Base-by-base conservation (phyloP, 208 protist genomes). In the Wallacemonas sp. region DNA sequence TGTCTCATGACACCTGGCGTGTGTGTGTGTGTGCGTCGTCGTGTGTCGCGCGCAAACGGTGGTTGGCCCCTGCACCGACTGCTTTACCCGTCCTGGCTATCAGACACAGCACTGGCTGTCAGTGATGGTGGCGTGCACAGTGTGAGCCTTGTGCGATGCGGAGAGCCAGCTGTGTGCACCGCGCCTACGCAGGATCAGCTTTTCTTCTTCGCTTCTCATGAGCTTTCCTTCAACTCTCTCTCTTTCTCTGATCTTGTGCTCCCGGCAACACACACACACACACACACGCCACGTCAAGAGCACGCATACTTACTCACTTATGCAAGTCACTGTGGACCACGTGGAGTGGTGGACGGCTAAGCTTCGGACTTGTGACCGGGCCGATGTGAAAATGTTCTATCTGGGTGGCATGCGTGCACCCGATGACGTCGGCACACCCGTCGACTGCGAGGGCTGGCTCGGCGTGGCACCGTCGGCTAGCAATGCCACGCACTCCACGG, bases 371-470 rank as follows among this genome's bases (percentile, higher is more conserved):
- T 88, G 78, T 54, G 82, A 87, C 15, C 73, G 71, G 42, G 82
- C 80, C 15, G 53, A 48, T 0, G 68, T 87, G 32, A 93, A 93
- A 60, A 65, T 65, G 17, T 68, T 71, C n/a, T 93, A 87, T 26
- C 53, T 93, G 42, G 26, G 21, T 30, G 4, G 6, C 45, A 53
- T 17, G 5, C 13, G 22, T 17, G 6, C 6, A 1, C 24, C 15
- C 3, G 29, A 19, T 15, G 50, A 10, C 30, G 50, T 2, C 42
- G 53, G 15, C 55, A 46, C 36, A 24, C 15, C 9, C 39, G 36
- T 6, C 50, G 10, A 30, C 55, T 12, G 17, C 13, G 13, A 42
- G 37, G 13, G 13, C 12, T 42, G 17, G 37, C 37, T 17, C 37
- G 13, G 13, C 17, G 13, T 17, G 17, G 29, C 21, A 22, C 17